phyloP scores from a whole-genome alignment of 805 yeast species.

The Isabelozyma gotoi region DNA sequence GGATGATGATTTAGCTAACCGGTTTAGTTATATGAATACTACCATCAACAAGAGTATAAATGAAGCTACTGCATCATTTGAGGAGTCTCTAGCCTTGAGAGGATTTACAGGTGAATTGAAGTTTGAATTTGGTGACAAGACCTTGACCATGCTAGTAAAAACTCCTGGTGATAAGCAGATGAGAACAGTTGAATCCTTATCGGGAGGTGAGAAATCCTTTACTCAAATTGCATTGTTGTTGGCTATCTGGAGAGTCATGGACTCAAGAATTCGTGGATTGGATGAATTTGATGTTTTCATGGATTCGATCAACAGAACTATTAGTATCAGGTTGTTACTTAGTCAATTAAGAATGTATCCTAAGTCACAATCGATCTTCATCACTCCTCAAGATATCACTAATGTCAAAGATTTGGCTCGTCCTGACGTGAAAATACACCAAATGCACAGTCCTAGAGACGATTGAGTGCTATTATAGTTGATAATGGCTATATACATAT shows the following conservation, averaged over 20 bases:
- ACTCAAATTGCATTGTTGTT: slow-evolving; percentile 85
- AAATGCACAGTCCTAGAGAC: slow-evolving; percentile 45
- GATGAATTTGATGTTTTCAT: slow-evolving; percentile 97
- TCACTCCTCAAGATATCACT: slow-evolving; percentile 90
- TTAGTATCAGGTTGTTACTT: slow-evolving; percentile 73
- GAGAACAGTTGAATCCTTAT: slow-evolving; percentile 76
- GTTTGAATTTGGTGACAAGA: slow-evolving; percentile 54
- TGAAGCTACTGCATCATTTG: slow-evolving; percentile 46
- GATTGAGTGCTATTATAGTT: not conserved
- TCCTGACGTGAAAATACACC: slow-evolving; percentile 61
- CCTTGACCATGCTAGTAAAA: slow-evolving; percentile 58
- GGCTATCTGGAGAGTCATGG: slow-evolving; percentile 93
- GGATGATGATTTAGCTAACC: slow-evolving; percentile 26
- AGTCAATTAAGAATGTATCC: slow-evolving; percentile 62
- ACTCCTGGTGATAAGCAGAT: slow-evolving; percentile 58
- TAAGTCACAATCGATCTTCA: slow-evolving; percentile 82
- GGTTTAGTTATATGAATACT: slow-evolving; percentile 33
- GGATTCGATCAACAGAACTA: slow-evolving; percentile 88
- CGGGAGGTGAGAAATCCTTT: slow-evolving; percentile 97
- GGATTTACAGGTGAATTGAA: slow-evolving; percentile 72
- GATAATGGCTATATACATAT: slow-evolving; percentile 1
- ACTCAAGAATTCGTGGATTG: slow-evolving; percentile 79
- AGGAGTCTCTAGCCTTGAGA: slow-evolving; percentile 58
- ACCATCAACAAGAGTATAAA: slow-evolving; percentile 28
- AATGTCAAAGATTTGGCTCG: slow-evolving; percentile 58